Evolutionary conservation across 441 rosid species (phyloP), one percentile per base, ranked within the genome.

Genomic region (Corymbia calophylla): DNA sequence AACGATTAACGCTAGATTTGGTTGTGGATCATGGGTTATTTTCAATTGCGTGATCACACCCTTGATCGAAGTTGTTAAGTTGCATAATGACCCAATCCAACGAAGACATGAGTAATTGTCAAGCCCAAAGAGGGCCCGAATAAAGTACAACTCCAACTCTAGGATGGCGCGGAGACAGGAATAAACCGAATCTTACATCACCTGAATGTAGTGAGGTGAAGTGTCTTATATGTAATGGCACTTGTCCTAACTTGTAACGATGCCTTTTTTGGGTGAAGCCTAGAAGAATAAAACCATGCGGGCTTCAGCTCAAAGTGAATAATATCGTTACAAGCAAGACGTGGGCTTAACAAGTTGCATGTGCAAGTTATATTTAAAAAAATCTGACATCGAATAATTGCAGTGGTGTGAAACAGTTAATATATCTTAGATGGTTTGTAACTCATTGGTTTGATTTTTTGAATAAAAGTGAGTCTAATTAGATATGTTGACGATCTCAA

Each of bases 401-500:
- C 2, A n/a, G 1, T 66, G 32, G 7, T 7, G 0, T n/a, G 18
- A 64, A 64, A 18, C n/a, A 64, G 4, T n/a, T 64, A n/a, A n/a
- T n/a, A 64, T 64, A 64, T 64, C 18, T 8, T n/a, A 64, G 0
- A 9, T 64, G 35, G 11, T 9, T 7, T 39, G 31, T n/a, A 31
- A 16, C 10, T 8, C 6, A 66, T 16, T 66, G 3, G 0, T 5
- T 66, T 64, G n/a, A 64, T 0, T 29, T 64, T 66, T 66, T 66
- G 0, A 66, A 11, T 66, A 15, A 66, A 66, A 0, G 4, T 31
- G 0, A 31, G 4, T 66, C 18, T 3, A 16, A 66, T 3, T 8
- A 1, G 18, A 31, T 31, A 66, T 66, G 32, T 16, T 66, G 0
- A 4, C 6, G 1, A 1, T 1, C 21, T 66, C 1, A 8, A 0